These are phyloP conservation scores for Neopestalotiopsis clavispora DNA, from an alignment of 2,329 filamentous ascomycete species.

Conservation along the genomic window DNA sequence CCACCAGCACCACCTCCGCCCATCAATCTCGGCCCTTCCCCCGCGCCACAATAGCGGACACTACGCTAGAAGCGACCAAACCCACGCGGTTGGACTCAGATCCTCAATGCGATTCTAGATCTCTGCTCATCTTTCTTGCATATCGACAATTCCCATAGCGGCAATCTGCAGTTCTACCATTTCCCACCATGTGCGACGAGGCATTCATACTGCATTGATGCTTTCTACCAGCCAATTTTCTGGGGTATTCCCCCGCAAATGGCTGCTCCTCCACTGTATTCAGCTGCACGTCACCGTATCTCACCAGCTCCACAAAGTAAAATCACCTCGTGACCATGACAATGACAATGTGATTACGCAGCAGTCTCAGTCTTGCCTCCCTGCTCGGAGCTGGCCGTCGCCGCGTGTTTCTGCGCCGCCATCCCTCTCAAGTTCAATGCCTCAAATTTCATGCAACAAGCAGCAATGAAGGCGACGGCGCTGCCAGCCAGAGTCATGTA, in stretches of 20 bases:
- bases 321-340: background rate
- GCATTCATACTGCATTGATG: background rate
- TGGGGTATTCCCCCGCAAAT: background rate
- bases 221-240: background rate
- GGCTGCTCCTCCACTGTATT: background rate
- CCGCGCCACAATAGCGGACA: background rate
- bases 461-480: slow-evolving; percentile 30
- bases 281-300: background rate
- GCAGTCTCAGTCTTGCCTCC: background rate
- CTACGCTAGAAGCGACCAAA: background rate
- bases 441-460: slow-evolving; percentile 34
- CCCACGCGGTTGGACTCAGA: background rate
- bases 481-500: slow-evolving; percentile 33
- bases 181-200: background rate
- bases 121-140: background rate
- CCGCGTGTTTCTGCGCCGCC: background rate
- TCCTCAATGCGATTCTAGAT: background rate
- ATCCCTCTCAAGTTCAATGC: slow-evolving; percentile 29
- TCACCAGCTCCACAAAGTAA: background rate
- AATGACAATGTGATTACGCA: background rate
- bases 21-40: background rate
- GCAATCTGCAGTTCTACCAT: background rate
- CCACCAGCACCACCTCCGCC: background rate
- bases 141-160: background rate
- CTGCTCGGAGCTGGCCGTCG: background rate